These are phyloP conservation scores for Plectosphaerella plurivora DNA, from an alignment of 2,329 filamentous ascomycete genomes.

Conservation along the genomic window DNA sequence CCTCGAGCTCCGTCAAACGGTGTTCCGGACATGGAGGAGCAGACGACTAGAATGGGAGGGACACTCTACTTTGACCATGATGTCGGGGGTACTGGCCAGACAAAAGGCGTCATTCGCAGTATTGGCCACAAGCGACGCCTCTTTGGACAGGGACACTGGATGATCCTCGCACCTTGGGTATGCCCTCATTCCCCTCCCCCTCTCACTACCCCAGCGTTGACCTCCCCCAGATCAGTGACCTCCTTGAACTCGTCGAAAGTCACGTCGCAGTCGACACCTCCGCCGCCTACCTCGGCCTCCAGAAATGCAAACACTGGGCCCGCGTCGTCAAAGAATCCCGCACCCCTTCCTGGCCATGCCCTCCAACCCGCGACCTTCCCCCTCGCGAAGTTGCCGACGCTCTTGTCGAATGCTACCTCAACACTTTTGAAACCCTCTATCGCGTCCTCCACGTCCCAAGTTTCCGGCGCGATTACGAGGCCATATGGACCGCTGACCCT, in stretches of 20 bases:
- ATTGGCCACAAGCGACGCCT: slow-evolving; percentile 38
- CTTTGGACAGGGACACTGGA: slow-evolving; percentile 47
- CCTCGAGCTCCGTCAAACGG: too few species aligned
- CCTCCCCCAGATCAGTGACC: slow-evolving; percentile 31
- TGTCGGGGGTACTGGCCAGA: not conserved
- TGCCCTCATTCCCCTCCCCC: not conserved
- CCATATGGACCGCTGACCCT: slow-evolving; percentile 35
- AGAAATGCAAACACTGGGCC: slow-evolving; percentile 49
- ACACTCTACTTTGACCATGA: not conserved
- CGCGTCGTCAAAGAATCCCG: slow-evolving; percentile 46
- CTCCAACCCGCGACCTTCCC: slow-evolving; percentile 39
- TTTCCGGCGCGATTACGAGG: slow-evolving; percentile 44
- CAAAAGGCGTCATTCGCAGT: slow-evolving; percentile 14
- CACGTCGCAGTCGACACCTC: slow-evolving; percentile 24
- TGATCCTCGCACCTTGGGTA: slow-evolving; percentile 26
- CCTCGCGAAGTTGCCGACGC: slow-evolving; percentile 36
- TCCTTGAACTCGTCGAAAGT: slow-evolving; percentile 39
- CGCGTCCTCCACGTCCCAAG: slow-evolving; percentile 47
- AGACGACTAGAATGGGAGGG: not conserved
- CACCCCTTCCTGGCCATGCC: slow-evolving; percentile 41
- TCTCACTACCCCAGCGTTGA: not conserved
- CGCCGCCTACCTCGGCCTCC: slow-evolving; percentile 28
- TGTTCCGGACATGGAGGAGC: not conserved
- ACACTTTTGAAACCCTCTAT: slow-evolving; percentile 40
- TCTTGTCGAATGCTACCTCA: slow-evolving; percentile 44